Evolutionary conservation across 106 monocot species (phyloP).

Genomic region (Dendrobium chrysotoxum): DNA sequence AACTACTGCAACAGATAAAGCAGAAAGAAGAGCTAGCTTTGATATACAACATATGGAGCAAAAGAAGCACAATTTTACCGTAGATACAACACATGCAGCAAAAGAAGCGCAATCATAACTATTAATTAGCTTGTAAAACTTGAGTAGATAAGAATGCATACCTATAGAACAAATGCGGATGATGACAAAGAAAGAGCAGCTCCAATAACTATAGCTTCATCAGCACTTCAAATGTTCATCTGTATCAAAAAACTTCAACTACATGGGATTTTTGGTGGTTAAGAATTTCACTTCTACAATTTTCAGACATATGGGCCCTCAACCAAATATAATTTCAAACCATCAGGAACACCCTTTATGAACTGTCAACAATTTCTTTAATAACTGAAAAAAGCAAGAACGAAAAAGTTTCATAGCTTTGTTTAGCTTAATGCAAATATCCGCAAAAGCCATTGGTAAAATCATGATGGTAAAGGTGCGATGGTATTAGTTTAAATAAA

Average conservation of each 20-base stretch:
- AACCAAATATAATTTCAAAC: background rate
- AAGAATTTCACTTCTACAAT: background rate
- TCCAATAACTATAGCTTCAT: slow-evolving; percentile 97
- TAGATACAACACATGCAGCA: background rate
- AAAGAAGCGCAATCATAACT: background rate
- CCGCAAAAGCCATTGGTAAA: too few relatives aligned
- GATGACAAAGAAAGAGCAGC: slow-evolving; percentile 98
- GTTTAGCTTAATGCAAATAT: too few relatives aligned
- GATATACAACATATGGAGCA: background rate
- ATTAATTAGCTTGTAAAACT: background rate
- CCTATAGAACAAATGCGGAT: slow-evolving; percentile 99
- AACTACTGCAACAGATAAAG: background rate
- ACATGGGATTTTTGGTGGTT: background rate
- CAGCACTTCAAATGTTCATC: slow-evolving; percentile 20
- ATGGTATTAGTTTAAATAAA: too few relatives aligned
- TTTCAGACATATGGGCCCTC: background rate
- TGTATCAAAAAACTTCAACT: slow-evolving; percentile 5
- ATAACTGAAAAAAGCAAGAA: too few relatives aligned
- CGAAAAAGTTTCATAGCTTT: too few relatives aligned
- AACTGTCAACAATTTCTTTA: too few relatives aligned
- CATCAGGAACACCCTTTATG: background rate
- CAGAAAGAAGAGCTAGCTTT: background rate
- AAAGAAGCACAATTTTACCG: background rate
- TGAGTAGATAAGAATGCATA: slow-evolving; percentile 16
- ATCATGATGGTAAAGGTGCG: too few relatives aligned